Conservation (phyloP, 106 monocot genomes). For the Dactylorhiza incarnata region DNA sequence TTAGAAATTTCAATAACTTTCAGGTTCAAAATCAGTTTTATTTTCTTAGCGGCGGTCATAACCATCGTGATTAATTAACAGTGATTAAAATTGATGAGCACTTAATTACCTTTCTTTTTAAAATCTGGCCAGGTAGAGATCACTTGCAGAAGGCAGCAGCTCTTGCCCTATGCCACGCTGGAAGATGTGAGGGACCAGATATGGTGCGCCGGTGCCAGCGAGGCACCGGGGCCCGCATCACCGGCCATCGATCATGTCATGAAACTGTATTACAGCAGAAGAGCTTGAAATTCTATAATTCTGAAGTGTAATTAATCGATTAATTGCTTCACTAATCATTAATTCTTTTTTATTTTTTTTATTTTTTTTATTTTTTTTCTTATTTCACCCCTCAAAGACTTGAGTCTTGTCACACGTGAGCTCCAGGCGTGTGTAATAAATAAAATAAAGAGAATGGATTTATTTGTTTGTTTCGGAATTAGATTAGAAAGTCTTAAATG, state of each 20-base stretch:
- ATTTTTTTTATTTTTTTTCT: too few species aligned
- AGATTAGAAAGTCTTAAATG: too few species aligned
- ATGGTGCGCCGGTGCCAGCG: slow-evolving; percentile 16
- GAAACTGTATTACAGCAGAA: slow-evolving; percentile 24
- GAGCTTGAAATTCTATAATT: slow-evolving; percentile 1
- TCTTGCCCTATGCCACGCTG: slow-evolving; percentile 37
- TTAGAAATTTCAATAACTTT: too few species aligned
- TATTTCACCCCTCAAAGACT: not conserved
- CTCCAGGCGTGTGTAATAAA: too few species aligned
- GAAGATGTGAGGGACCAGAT: slow-evolving; percentile 44
- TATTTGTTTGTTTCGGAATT: too few species aligned
- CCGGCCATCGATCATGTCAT: slow-evolving; percentile 16
- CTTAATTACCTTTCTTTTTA: not conserved
- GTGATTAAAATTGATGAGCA: too few species aligned
- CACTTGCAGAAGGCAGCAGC: slow-evolving; percentile 52
- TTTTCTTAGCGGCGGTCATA: too few species aligned
- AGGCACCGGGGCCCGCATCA: not conserved
- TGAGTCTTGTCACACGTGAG: too few species aligned
- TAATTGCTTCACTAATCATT: slow-evolving; percentile 1
- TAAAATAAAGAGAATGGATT: too few species aligned
- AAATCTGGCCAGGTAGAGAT: slow-evolving; percentile 28
- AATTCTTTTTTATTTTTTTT: too few species aligned
- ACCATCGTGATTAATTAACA: too few species aligned
- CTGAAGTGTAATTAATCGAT: slow-evolving; percentile 7
- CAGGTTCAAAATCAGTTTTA: too few species aligned